Percentiles rank a stretch among this genome's conserved stretches.
phyloP scores from a whole-genome alignment of 768 basidiomycete genomes.

The Serendipita vermifera region DNA sequence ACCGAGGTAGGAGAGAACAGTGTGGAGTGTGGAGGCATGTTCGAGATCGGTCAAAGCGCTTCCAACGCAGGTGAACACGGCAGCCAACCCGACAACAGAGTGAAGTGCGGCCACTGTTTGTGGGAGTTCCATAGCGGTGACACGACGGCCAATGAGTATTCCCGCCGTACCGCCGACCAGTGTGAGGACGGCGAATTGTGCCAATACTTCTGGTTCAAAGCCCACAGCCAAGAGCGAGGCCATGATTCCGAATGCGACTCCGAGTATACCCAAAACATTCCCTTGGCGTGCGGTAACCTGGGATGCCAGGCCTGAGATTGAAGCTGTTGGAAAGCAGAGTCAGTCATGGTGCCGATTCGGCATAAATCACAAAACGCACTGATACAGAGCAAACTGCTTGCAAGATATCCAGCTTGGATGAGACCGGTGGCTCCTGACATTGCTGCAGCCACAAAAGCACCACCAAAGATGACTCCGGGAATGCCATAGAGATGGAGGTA shows the following conservation, averaged over 20 bases:
- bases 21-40: constrained; percentile 60
- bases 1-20: constrained; percentile 75
- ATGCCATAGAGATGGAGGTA: constrained; percentile 73
- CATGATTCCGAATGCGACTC: constrained; percentile 69
- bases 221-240: constrained; percentile 74
- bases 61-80: constrained; percentile 73
- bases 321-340: constrained; percentile 37
- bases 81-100: constrained; percentile 81
- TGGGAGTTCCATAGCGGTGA: constrained; percentile 78
- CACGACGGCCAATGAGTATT: constrained; percentile 61
- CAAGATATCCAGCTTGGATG: constrained; percentile 77
- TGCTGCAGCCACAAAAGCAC: constrained; percentile 69
- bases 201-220: constrained; percentile 58
- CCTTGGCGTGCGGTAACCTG: constrained; percentile 76
- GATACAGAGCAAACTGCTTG: constrained; percentile 78
- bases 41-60: constrained; percentile 56
- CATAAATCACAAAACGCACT: constrained; percentile 30
- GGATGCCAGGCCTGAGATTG: constrained; percentile 65
- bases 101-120: constrained; percentile 75
- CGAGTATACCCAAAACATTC: constrained; percentile 79
- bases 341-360: not conserved
- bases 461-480: constrained; percentile 70
- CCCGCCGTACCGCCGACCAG: constrained; percentile 61
- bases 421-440: constrained; percentile 76
- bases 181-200: constrained; percentile 66